Evolutionary conservation across 345 rosid species (phyloP), one percentile per base, ranked within the genome.

Genomic region (Citrus mangshanensis): DNA sequence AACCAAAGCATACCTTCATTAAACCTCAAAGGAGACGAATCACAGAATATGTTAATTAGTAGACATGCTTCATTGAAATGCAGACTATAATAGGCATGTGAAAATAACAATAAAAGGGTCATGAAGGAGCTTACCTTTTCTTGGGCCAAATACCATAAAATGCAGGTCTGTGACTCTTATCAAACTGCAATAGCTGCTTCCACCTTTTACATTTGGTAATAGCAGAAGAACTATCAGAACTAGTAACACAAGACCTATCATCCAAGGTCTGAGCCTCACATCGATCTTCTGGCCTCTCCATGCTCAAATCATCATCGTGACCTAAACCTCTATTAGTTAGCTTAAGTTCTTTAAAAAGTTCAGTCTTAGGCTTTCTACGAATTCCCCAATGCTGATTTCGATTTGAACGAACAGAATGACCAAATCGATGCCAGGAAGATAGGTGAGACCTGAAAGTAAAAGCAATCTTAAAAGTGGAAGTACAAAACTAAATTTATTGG

Each of bases 131-230:
- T 77, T 81, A 96, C 98, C 99, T 94, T 87, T 86, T 87, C 86
- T 83, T 86, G 22, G 94, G 95, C 99, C 97, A 96, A 69, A 89
- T 82, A 66, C 99, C 99, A 80, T 89, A 96, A 87, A 96, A 96
- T 77, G 94, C 97, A 82, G 97, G 98, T 75, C 99, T 91, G 76
- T 83, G 78, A 86, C 90, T 89, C 87, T 96, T 93, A 84, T 88
- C 97, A 88, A 92, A 94, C 76, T 96, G 97, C 85, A 96, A 78
- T 76, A 96, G 82, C 84, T 96, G 88, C 82, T 85, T 93, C 68
- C 88, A 84, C 72, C 76, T 78, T 32, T 75, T 80, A 76, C 77
- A 84, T 79, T 77, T 89, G 79, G 77, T 87, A 81, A 21, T 77
- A 76, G 66, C 81, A 51, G 78, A 72, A 32, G 78, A 82, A 80